Evolutionary conservation across 345 rosid species (phyloP).

Genomic region (Acer campestre): DNA sequence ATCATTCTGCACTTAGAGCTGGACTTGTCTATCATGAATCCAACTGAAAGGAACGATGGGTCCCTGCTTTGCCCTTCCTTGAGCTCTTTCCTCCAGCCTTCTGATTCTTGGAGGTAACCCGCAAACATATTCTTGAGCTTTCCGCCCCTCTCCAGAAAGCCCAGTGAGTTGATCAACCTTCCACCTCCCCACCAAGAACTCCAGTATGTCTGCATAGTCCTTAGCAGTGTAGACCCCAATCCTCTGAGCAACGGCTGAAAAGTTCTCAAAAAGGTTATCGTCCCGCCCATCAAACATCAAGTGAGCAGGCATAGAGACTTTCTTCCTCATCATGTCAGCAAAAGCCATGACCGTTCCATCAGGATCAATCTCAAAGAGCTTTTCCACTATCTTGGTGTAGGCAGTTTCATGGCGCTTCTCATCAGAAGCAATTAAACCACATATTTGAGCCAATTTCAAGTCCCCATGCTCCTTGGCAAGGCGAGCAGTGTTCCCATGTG

Average conservation of each 20-base stretch:
- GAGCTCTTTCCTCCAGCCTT: slow-evolving; percentile 87
- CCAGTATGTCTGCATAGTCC: slow-evolving; percentile 87
- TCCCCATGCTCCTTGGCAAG: slow-evolving; percentile 89
- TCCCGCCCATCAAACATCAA: slow-evolving; percentile 83
- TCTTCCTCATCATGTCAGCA: slow-evolving; percentile 97
- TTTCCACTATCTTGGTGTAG: slow-evolving; percentile 82
- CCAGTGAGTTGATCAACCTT: slow-evolving; percentile 61
- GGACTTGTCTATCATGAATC: slow-evolving; percentile 72
- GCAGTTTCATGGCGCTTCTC: slow-evolving; percentile 98
- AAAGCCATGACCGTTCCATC: slow-evolving; percentile 70
- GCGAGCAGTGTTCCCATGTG: slow-evolving; percentile 94
- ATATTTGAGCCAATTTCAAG: slow-evolving; percentile 77
- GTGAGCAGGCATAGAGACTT: slow-evolving; percentile 95
- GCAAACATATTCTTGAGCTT: slow-evolving; percentile 87
- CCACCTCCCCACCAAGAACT: slow-evolving; percentile 88
- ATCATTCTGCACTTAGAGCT: slow-evolving; percentile 42
- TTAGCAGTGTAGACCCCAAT: slow-evolving; percentile 84
- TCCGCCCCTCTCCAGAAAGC: slow-evolving; percentile 75
- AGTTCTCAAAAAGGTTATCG: slow-evolving; percentile 73
- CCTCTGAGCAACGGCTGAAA: slow-evolving; percentile 82
- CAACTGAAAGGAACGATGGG: slow-evolving; percentile 72
- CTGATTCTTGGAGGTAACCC: slow-evolving; percentile 69
- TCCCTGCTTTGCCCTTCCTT: slow-evolving; percentile 63
- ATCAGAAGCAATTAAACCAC: slow-evolving; percentile 86
- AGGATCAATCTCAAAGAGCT: slow-evolving; percentile 88